Evolutionary conservation across 305 asterid species (phyloP), one percentile per base, ranked within the genome.

Genomic region (Fraxinus floribunda): DNA sequence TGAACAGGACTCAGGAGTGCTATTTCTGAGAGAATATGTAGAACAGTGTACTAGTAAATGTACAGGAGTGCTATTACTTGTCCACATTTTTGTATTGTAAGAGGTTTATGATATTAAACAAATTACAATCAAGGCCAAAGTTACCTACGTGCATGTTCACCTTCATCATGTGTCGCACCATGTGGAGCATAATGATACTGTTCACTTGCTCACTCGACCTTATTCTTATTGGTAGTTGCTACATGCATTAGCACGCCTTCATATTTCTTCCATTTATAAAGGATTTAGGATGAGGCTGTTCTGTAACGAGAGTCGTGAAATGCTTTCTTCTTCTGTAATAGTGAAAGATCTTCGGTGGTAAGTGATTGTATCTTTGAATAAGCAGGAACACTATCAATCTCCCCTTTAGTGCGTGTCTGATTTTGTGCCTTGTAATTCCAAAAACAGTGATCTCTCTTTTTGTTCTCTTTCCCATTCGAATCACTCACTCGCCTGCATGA

Each of bases 321-420:
- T 16, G 62, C 22, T 52, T 16, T 16, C 62, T 1, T 16, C 62
- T 15, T 15, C 2, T 49, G n/a, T 49, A 94, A 94, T 70, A 92
- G 86, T 44, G 86, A 29, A 30, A 92, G 89, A 10, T 95, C 93
- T 34, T 89, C 97, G 3, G 15, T 41, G 16, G 52, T 41, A 41
- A 10, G 52, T 41, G 52, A 41, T 10, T 16, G 16, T 41, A 41
- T 41, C 52, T 9, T 41, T 41, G 52, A 41, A 41, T 41, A 41
- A 41, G 52, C 52, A 41, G 52, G 52, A 41, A 41, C 52, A 0
- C 52, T 41, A 39, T 39, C 10, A 41, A 41, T 41, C 52, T 41
- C 52, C 26, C 26, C 26, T 55, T n/a, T 6, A 41, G 64, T 55
- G 64, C 16, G 24, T 52, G 6, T 52, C 64, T 52, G 64, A 52